Percentiles rank a stretch among this genome's conserved stretches.
Conservation (phyloP, 208 protist species). For the Leishmania aethiopica region DNA sequence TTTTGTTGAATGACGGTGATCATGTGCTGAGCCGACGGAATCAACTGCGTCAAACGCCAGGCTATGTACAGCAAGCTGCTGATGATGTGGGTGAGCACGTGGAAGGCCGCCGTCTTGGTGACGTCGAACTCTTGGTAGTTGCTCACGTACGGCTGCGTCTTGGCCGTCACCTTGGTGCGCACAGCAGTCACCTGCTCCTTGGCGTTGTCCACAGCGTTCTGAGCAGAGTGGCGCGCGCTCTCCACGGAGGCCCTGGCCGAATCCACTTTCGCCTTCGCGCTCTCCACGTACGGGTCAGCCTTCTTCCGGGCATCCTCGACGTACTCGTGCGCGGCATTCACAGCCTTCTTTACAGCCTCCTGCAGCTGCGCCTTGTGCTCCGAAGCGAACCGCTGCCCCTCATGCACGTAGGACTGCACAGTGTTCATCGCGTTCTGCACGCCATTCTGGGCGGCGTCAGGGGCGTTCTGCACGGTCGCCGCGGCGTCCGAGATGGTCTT, state of each 20-base stretch:
- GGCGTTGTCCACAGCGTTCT: constrained; percentile 31
- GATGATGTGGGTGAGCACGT: constrained; percentile 33
- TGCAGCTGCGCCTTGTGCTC: constrained; percentile 27
- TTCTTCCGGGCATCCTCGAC: constrained; percentile 40
- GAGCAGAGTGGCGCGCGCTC: constrained; percentile 26
- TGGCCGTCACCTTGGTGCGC: constrained; percentile 26
- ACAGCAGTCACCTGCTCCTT: constrained; percentile 37
- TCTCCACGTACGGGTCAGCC: constrained; percentile 45
- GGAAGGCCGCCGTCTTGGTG: constrained; percentile 44
- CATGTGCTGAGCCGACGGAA: constrained; percentile 19
- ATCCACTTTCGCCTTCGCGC: constrained; percentile 33
- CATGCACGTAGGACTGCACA: constrained; percentile 31
- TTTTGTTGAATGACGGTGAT: constrained; percentile 18
- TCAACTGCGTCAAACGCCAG: constrained; percentile 22
- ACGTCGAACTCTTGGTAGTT: constrained; percentile 45
- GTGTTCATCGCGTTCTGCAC: constrained; percentile 29
- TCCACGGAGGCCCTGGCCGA: constrained; percentile 30
- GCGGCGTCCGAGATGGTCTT: constrained; percentile 9
- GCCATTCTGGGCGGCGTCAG: constrained; percentile 14
- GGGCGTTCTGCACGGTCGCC: constrained; percentile 15
- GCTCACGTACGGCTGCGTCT: constrained; percentile 30
- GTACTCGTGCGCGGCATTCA: constrained; percentile 33
- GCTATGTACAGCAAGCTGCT: constrained; percentile 38
- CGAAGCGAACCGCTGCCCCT: constrained; percentile 22
- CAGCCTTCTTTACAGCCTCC: constrained; percentile 34